Evolutionary conservation across 148 eudicot genomes (phyloP).

Genomic region (Rhododendron ovatum): DNA sequence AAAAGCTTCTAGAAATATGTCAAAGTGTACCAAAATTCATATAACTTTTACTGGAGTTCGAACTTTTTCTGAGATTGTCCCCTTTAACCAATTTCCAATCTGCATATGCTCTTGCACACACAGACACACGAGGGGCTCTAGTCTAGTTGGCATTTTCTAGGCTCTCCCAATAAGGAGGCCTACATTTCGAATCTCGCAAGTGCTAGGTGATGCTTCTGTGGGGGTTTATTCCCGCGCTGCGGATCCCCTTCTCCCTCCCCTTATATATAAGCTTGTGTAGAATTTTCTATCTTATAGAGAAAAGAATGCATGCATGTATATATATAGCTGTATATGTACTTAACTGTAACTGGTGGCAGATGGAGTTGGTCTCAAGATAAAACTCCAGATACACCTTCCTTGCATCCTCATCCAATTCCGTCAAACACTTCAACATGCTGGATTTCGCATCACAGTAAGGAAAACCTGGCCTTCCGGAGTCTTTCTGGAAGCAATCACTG

Average conservation of each 20-base stretch:
- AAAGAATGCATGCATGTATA: background rate
- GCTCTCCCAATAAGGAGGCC: background rate
- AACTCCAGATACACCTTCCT: slow-evolving; percentile 56
- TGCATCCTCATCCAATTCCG: slow-evolving; percentile 44
- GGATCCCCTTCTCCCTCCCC: background rate
- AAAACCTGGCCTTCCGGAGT: slow-evolving; percentile 51
- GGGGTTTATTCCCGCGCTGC: too few species aligned
- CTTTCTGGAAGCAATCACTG: slow-evolving; percentile 70
- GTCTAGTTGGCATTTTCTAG: background rate
- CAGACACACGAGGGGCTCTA: background rate
- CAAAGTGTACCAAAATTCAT: background rate
- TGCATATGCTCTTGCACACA: background rate
- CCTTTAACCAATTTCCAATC: background rate
- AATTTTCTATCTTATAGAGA: background rate
- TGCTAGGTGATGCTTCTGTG: too few species aligned
- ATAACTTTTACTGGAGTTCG: background rate
- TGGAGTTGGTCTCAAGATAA: slow-evolving; percentile 54
- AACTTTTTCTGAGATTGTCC: background rate
- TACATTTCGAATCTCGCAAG: too few species aligned
- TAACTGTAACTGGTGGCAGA: slow-evolving; percentile 86
- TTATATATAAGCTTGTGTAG: background rate
- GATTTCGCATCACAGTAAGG: slow-evolving; percentile 51
- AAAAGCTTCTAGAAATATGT: too few species aligned
- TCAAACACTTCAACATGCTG: slow-evolving; percentile 46
- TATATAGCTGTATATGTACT: background rate